Conservation (phyloP, 768 basidiomycete genomes). For the Mycena indigotica region DNA sequence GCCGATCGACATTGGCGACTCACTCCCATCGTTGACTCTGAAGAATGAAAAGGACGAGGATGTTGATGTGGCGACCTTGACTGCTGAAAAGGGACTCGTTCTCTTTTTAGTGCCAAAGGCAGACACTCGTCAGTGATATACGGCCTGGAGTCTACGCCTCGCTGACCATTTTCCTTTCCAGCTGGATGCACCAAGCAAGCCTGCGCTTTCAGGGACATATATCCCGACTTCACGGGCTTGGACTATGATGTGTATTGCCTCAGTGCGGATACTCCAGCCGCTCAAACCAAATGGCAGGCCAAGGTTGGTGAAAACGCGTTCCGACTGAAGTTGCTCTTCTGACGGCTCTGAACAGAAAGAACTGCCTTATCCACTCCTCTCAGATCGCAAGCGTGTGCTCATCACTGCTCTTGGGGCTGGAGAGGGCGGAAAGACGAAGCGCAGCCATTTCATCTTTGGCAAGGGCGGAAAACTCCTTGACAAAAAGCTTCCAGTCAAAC, state of each 20-base stretch:
- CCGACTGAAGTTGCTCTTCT: neutral
- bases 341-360: slow-evolving; percentile 57
- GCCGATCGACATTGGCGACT: slow-evolving; percentile 70
- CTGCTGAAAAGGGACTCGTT: slow-evolving; percentile 73
- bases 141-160: neutral
- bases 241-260: slow-evolving; percentile 83
- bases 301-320: slow-evolving; percentile 53
- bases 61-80: slow-evolving; percentile 63
- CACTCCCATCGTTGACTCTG: slow-evolving; percentile 70
- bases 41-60: slow-evolving; percentile 88
- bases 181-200: slow-evolving; percentile 93
- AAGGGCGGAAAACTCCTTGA: slow-evolving; percentile 89
- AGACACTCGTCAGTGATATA: slow-evolving; percentile 66
- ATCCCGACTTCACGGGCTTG: slow-evolving; percentile 69
- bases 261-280: slow-evolving; percentile 73
- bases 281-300: slow-evolving; percentile 83
- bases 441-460: slow-evolving; percentile 92
- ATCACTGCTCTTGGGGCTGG: slow-evolving; percentile 83
- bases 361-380: slow-evolving; percentile 84
- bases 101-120: slow-evolving; percentile 85
- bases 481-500: slow-evolving; percentile 83
- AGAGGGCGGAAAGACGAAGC: slow-evolving; percentile 79
- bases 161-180: slow-evolving; percentile 29
- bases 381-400: slow-evolving; percentile 81
- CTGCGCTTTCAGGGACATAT: slow-evolving; percentile 86